Evolutionary conservation across 345 rosid genomes (phyloP), one percentile per base, ranked within the genome.

Genomic region (Psidium friedrichsthalianum): DNA sequence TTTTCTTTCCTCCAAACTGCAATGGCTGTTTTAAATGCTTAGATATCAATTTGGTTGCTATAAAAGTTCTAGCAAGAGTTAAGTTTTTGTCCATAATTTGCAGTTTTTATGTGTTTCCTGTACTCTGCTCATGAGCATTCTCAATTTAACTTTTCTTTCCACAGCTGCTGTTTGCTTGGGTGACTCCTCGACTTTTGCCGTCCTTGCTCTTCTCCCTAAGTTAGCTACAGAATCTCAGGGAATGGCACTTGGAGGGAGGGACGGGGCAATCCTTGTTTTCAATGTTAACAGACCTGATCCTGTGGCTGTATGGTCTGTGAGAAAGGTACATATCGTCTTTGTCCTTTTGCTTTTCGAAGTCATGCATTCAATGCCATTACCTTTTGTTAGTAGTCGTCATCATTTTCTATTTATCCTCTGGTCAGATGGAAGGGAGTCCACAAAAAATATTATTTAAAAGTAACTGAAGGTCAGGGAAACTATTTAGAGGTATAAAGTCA

Each of bases 241-340:
- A 57, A 86, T 84, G 74, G 81, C 88, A 47, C 89, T 90, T 83
- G 87, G 85, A 27, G 93, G 92, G 87, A 93, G 93, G 87, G 96
- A 96, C 82, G 99, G 99, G 52, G 89, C 92, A 36, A 93, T 97
- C 87, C 89, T 97, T 83, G 88, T 94, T 86, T 97, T 94, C 56
- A 86, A 91, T 86, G 96, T 92, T 49, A 88, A 87, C 27, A 92
- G 91, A 88, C 98, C 98, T 84, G 91, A 90, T 86, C 99, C 99
- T 24, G 82, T 90, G 85, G 94, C 95, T 44, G 88, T 90, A 85
- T 97, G 99, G 99, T 91, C 94, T 44, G 99, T 92, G 61, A 92
- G 88, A 84, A 92, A 96, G 98, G 99, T 96, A 92, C 52, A 85
- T 56, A 64, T 47, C 47, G 56, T n/a, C 58, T 84, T 2, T 11